Evolutionary conservation across 148 eudicot genomes (phyloP).

Genomic region (Spergularia marina): DNA sequence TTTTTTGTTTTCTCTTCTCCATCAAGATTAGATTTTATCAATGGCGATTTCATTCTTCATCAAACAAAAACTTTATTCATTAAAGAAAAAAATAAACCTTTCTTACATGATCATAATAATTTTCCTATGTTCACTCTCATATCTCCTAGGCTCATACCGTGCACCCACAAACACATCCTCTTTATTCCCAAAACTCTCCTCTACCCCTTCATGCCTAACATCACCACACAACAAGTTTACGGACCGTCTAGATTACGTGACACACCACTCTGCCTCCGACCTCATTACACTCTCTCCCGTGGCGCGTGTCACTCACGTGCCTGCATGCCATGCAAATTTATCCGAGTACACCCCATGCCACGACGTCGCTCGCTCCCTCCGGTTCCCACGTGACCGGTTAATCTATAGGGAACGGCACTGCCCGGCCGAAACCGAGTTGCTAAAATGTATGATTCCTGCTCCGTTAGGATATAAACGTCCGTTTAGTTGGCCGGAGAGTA

Average conservation of each 20-base stretch:
- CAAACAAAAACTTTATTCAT: slow-evolving; percentile 12
- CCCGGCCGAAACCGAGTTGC: slow-evolving; percentile 42
- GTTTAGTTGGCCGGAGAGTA: slow-evolving; percentile 79
- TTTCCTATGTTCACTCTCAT: slow-evolving; percentile 28
- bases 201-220: slow-evolving; percentile 15
- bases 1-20: background rate
- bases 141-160: slow-evolving; percentile 33
- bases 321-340: slow-evolving; percentile 42
- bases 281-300: slow-evolving; percentile 11
- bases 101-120: slow-evolving; percentile 20
- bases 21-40: background rate
- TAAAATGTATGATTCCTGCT: slow-evolving; percentile 69
- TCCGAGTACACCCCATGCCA: slow-evolving; percentile 84
- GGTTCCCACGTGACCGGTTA: slow-evolving; percentile 46
- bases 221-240: background rate
- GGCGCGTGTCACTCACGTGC: slow-evolving; percentile 44
- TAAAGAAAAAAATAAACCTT: slow-evolving; percentile 23
- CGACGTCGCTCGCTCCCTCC: slow-evolving; percentile 55
- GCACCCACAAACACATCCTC: slow-evolving; percentile 18
- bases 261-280: slow-evolving; percentile 51
- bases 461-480: slow-evolving; percentile 63
- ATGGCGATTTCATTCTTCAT: slow-evolving; percentile 18
- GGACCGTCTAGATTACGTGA: slow-evolving; percentile 47
- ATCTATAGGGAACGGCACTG: slow-evolving; percentile 78
- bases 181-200: slow-evolving; percentile 18